phyloP scores from a whole-genome alignment of 208 protist genomes.

The Jaenimonas drosophilae region DNA sequence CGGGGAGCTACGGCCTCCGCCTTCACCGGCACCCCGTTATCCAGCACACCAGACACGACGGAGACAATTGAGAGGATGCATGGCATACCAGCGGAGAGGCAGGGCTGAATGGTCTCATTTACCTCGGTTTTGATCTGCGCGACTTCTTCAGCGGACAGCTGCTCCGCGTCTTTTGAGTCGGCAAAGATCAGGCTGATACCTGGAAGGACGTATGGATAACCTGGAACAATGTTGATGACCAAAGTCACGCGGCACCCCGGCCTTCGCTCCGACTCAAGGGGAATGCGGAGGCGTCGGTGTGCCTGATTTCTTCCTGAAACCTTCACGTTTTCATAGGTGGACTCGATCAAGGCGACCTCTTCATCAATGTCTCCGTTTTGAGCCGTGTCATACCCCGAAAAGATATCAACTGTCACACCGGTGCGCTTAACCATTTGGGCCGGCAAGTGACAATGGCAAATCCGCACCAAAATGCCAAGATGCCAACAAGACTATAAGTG shows the following conservation, averaged over 20 bases:
- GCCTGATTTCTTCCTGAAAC: conserved; percentile 26
- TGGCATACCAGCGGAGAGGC: conserved; percentile 28
- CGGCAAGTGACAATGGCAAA: no score
- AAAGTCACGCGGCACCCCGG: conserved; percentile 28
- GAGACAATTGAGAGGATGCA: conserved; percentile 71
- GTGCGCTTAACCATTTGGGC: no score
- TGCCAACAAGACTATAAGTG: neutral
- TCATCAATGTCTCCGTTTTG: conserved; percentile 37
- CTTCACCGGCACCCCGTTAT: conserved; percentile 7
- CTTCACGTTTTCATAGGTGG: conserved; percentile 47
- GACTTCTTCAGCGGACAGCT: conserved; percentile 27
- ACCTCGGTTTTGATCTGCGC: conserved; percentile 36
- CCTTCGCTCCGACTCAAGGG: conserved; percentile 19
- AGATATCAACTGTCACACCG: conserved; percentile 22
- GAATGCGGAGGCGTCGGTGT: conserved; percentile 38
- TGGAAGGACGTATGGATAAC: conserved; percentile 63
- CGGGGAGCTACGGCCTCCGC: neutral
- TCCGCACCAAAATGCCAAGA: neutral
- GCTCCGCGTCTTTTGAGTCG: conserved; percentile 9
- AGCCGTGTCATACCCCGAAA: conserved; percentile 38
- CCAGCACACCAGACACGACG: conserved; percentile 31
- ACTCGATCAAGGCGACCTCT: conserved; percentile 56
- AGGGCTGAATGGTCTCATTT: conserved; percentile 40
- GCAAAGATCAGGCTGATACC: conserved; percentile 32
- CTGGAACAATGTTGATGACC: conserved; percentile 43